Evolutionary conservation across 2,329 filamentous ascomycete species (phyloP).

Genomic region (Botrytis cinerea): DNA sequence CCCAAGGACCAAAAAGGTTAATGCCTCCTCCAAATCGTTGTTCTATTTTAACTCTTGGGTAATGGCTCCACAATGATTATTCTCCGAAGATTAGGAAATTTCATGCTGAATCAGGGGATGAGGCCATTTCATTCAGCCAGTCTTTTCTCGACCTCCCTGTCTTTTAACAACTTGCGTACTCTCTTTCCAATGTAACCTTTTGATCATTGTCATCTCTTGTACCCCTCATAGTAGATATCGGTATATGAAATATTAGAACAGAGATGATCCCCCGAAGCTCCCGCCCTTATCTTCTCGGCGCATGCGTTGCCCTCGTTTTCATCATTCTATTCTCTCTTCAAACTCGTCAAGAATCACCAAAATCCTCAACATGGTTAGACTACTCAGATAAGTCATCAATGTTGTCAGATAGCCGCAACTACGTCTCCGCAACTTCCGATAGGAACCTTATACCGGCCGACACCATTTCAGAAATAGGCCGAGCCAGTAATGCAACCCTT

Average conservation of each 20-base stretch:
- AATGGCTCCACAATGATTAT: not conserved
- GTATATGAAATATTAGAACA: not conserved
- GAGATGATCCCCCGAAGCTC: not conserved
- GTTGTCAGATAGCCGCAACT: not conserved
- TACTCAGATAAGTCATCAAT: constrained; percentile 4
- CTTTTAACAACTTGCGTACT: not conserved
- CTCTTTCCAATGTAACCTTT: not conserved
- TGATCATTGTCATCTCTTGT: not conserved
- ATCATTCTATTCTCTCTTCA: not conserved
- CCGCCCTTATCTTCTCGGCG: not conserved
- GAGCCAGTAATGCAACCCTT: constrained; percentile 2
- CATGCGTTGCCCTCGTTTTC: not conserved
- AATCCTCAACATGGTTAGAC: constrained; percentile 13
- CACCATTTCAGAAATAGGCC: constrained; percentile 13
- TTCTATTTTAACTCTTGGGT: not conserved
- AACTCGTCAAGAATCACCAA: not conserved
- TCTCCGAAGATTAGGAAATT: not conserved
- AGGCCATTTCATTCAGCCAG: not conserved
- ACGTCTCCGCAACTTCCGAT: not conserved
- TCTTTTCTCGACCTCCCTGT: not conserved
- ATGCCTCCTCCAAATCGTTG: not conserved
- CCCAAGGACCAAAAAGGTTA: not conserved
- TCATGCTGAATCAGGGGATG: not conserved
- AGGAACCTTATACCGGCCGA: not conserved
- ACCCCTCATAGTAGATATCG: not conserved